A percentile compares a stretch with the other conserved stretches of the same genome.
phyloP scores from a whole-genome alignment of 257 asterid genomes.

The Penstemon barbatus region DNA sequence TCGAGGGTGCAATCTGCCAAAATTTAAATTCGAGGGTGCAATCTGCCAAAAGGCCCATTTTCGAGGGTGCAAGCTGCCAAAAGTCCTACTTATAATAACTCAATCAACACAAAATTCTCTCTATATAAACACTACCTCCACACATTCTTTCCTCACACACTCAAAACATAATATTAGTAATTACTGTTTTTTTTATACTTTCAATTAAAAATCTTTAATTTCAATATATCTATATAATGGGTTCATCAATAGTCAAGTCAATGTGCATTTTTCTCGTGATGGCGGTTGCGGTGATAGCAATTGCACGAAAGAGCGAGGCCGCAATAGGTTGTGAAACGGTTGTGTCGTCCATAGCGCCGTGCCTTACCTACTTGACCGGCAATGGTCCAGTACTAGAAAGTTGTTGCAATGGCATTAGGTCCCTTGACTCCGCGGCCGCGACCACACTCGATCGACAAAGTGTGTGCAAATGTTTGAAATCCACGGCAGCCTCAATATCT shows the following conservation, averaged over 20 bases:
- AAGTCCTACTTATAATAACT: too few species aligned
- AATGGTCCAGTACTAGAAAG: neutral
- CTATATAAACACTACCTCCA: neutral
- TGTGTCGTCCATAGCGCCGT: neutral
- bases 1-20: too few species aligned
- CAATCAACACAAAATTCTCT: neutral
- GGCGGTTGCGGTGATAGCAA: slow-evolving; percentile 14
- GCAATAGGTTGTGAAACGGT: slow-evolving; percentile 31
- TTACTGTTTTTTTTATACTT: slow-evolving; percentile 11
- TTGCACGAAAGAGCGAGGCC: slow-evolving; percentile 22
- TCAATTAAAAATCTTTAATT: too few species aligned
- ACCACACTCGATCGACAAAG: slow-evolving; percentile 31
- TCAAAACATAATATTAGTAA: neutral
- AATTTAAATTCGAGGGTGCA: too few species aligned
- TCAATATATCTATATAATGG: too few species aligned
- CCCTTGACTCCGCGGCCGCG: slow-evolving; percentile 8
- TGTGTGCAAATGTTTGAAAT: slow-evolving; percentile 38
- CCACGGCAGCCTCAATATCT: neutral
- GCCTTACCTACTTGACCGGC: slow-evolving; percentile 28
- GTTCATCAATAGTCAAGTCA: too few species aligned
- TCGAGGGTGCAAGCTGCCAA: too few species aligned
- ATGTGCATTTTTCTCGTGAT: slow-evolving; percentile 19
- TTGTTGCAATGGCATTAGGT: slow-evolving; percentile 24
- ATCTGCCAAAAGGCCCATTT: too few species aligned
- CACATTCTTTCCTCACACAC: neutral